These are phyloP conservation scores for Cunninghamia lanceolata DNA, from an alignment of 75 land plant genomes.

Conservation along the genomic window DNA sequence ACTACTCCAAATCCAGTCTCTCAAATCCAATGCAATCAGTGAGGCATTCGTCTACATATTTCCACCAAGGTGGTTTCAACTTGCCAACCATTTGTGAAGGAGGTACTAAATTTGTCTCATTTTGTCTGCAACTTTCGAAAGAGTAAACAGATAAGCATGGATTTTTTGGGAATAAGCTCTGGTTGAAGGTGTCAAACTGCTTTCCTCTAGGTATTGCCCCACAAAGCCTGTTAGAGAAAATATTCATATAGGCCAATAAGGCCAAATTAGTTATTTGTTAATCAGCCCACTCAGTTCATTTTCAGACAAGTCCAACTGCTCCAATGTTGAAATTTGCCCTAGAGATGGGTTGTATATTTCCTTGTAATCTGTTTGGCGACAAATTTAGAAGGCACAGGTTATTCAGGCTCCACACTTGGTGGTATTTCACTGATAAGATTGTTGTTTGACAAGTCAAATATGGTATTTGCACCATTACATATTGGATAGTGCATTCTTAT, in stretches of 20 bases:
- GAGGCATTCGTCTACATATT: no score
- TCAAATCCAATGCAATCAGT: no score
- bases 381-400: not conserved
- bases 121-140: no score
- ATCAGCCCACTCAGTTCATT: not conserved
- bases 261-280: not conserved
- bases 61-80: no score
- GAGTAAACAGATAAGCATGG: not conserved
- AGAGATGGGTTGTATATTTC: not conserved
- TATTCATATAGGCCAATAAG: not conserved
- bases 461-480: not conserved
- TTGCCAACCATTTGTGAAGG: no score
- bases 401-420: not conserved
- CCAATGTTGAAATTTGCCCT: not conserved
- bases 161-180: not conserved
- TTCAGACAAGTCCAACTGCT: not conserved
- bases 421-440: not conserved
- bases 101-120: no score
- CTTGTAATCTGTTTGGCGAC: not conserved
- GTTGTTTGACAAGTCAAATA: not conserved
- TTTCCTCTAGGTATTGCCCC: not conserved
- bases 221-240: not conserved
- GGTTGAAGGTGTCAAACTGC: not conserved
- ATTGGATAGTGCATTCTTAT: not conserved
- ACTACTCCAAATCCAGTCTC: no score